Conservation (phyloP, 495 filamentous ascomycete species). For the Darksidea phi region DNA sequence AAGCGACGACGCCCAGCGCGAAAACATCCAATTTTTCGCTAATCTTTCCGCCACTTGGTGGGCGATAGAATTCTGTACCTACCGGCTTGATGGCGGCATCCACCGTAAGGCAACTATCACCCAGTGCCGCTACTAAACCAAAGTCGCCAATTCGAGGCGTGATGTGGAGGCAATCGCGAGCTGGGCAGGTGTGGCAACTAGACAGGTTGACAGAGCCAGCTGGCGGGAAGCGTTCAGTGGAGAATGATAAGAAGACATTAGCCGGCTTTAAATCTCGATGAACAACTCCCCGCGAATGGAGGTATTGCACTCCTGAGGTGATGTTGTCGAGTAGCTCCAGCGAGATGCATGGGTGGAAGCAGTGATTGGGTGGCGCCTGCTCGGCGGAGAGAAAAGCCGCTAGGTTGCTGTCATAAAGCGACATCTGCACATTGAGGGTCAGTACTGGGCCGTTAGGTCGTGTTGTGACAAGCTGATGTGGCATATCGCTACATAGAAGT, state of each 20-base stretch:
- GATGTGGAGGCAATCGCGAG: constrained; percentile 19
- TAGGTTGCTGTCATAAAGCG: constrained; percentile 46
- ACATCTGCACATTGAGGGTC: constrained; percentile 49
- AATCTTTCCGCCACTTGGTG: constrained; percentile 12
- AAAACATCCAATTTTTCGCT: constrained; percentile 46
- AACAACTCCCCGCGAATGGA: constrained; percentile 42
- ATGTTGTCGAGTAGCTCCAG: constrained; percentile 42
- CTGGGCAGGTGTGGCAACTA: constrained; percentile 40
- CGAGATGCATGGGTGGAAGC: constrained; percentile 44
- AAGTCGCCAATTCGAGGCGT: constrained; percentile 44
- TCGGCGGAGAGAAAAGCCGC: constrained; percentile 40
- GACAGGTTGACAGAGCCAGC: constrained; percentile 40
- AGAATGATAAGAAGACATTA: constrained; percentile 49
- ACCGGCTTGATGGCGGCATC: constrained; percentile 26
- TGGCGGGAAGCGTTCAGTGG: constrained; percentile 12
- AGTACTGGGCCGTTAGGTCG: constrained; percentile 14
- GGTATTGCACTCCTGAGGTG: constrained; percentile 43
- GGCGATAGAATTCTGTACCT: constrained; percentile 46
- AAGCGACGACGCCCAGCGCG: constrained; percentile 44
- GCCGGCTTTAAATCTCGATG: constrained; percentile 52
- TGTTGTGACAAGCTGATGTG: neutral
- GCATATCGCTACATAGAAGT: constrained; percentile 21
- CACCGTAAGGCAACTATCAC: constrained; percentile 12
- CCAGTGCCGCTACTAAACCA: constrained; percentile 41
- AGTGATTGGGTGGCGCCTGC: constrained; percentile 36